Conservation (phyloP, 352 stramenopile genomes). For the Thalassiosira exigua region DNA sequence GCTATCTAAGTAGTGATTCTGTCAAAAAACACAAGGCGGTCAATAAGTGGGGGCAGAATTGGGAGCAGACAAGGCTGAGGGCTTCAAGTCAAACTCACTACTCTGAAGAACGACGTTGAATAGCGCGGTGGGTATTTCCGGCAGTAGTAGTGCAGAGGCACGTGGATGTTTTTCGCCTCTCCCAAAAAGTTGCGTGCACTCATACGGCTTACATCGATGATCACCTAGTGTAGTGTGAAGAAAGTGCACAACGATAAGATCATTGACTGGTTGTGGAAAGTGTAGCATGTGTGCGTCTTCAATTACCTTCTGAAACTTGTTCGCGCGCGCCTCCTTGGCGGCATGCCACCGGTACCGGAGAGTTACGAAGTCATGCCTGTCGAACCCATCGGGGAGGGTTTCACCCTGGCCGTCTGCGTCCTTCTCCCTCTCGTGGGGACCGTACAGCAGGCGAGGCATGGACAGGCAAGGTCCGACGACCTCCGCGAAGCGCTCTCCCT, state of each 20-base stretch:
- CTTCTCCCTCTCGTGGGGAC: conserved; percentile 41
- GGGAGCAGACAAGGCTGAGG: too few relatives aligned
- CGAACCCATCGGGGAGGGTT: conserved; percentile 19
- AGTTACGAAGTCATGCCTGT: conserved; percentile 61
- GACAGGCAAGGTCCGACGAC: conserved; percentile 50
- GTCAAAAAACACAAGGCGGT: too few relatives aligned
- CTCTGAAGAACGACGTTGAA: conserved; percentile 25
- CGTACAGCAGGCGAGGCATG: conserved; percentile 65
- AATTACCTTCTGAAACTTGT: conserved; percentile 66
- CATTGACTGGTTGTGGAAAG: too few relatives aligned
- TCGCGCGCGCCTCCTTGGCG: conserved; percentile 48
- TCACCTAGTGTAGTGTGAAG: too few relatives aligned
- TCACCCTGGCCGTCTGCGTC: conserved; percentile 13
- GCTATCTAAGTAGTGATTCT: conserved; percentile 75
- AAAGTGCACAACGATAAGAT: too few relatives aligned
- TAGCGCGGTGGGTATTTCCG: conserved; percentile 7
- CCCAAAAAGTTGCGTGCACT: conserved; percentile 40
- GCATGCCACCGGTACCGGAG: conserved; percentile 62
- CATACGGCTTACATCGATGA: conserved; percentile 74
- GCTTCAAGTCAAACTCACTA: too few relatives aligned
- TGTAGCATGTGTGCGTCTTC: too few relatives aligned
- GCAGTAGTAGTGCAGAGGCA: conserved; percentile 25
- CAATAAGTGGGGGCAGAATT: too few relatives aligned
- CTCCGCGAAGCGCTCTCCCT: background rate
- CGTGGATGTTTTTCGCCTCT: conserved; percentile 47